Conservation (phyloP, 768 basidiomycete species). For the Pulveroboletus sp. region DNA sequence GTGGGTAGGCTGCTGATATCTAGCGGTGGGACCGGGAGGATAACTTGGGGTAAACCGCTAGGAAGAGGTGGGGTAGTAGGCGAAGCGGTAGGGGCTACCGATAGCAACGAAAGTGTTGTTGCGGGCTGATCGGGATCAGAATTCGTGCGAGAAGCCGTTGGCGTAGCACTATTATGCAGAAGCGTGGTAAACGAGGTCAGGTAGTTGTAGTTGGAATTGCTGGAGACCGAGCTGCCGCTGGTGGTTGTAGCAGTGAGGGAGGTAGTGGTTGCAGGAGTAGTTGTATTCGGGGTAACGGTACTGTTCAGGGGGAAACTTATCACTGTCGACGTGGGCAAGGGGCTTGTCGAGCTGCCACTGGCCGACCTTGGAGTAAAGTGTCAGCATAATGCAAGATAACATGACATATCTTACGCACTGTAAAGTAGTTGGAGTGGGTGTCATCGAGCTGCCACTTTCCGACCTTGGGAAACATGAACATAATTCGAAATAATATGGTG, state of each 20-base stretch:
- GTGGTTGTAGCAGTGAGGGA: slow-evolving; percentile 12
- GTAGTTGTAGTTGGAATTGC: slow-evolving; percentile 32
- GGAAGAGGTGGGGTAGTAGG: slow-evolving; percentile 46
- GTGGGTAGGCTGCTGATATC: slow-evolving; percentile 29
- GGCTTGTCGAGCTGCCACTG: background rate
- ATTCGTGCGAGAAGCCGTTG: slow-evolving; percentile 22
- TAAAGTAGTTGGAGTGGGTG: slow-evolving; percentile 6
- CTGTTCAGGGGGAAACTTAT: slow-evolving; percentile 30
- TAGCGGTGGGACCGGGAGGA: slow-evolving; percentile 42
- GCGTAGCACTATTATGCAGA: slow-evolving; percentile 23
- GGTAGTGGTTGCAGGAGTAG: slow-evolving; percentile 6
- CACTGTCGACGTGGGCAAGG: slow-evolving; percentile 19
- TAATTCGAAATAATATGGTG: background rate
- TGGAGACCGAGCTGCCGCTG: slow-evolving; percentile 8
- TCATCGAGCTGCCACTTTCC: background rate
- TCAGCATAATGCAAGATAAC: background rate
- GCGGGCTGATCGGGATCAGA: slow-evolving; percentile 39
- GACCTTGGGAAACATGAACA: slow-evolving; percentile 7
- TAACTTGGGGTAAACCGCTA: slow-evolving; percentile 54
- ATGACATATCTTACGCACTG: slow-evolving; percentile 8
- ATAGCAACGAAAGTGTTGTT: slow-evolving; percentile 27
- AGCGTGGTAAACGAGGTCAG: slow-evolving; percentile 34
- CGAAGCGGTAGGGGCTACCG: slow-evolving; percentile 20
- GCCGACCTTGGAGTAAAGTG: background rate
- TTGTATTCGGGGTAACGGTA: background rate